Base-by-base conservation (phyloP, 2,329 filamentous ascomycete genomes). In the Stagonosporopsis cucurbitacearum region DNA sequence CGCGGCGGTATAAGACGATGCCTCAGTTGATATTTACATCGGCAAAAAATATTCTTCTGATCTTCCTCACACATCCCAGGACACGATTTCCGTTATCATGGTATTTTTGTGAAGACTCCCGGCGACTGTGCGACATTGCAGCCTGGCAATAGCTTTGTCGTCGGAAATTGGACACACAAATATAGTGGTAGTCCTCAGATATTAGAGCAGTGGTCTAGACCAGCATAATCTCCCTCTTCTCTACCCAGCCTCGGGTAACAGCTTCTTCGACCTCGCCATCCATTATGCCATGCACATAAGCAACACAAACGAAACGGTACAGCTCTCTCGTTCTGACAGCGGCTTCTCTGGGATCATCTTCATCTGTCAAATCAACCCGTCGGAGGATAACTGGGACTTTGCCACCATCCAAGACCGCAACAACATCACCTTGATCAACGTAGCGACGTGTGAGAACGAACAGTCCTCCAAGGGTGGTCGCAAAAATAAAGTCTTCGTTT, bases 241-340 rank as follows among this genome's bases (percentile, higher is more conserved):
- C 7, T 11, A 47, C 2, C 44, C 44, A 47, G n/a, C 44, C 33
- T 20, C 33, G 17, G 19, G 15, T 9, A 2, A 37, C 33, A 37
- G 23, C 44, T 19, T 47, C 6, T 30, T 47, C n/a, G n/a, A 47
- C 23, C 23, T 47, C 44, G 12, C 44, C 44, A 17, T 47, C 22
- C 44, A 39, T 47, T 23, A 39, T 15, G 7, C n/a, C 35, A 39
- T 39, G 44, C 26, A 33, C 32, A n/a, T 33, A 15, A 11, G 32
- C 32, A 33, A 33, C 8, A 20, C 44, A 30, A 4, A 37, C 17
- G 23, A 47, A 39, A 8, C 13, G 32, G 9, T 47, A 47, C 33
- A 30, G 4, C 4, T 37, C 23, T 13, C 30, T n/a, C 7, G 26
- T 28, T 9, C 28, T 22, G 12, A 2, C 32, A 33, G 12, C 2